Evolutionary conservation across 2,329 filamentous ascomycete species (phyloP).

Genomic region (Alternaria rosae): DNA sequence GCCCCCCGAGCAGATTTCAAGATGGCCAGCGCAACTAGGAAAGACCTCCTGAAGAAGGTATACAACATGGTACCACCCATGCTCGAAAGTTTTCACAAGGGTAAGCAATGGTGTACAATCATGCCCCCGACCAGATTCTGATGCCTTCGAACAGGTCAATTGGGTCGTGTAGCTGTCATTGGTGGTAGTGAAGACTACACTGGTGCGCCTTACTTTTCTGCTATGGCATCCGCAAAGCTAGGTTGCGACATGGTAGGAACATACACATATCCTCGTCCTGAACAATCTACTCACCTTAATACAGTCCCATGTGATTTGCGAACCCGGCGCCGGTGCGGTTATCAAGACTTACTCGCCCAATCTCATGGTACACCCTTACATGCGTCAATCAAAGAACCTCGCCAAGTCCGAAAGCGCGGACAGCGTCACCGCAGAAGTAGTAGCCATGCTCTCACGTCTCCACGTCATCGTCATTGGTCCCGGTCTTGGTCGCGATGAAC

Average conservation of each 20-base stretch:
- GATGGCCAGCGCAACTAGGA: constrained; percentile 68
- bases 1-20: constrained; percentile 7
- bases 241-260: constrained; percentile 83
- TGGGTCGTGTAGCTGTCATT: constrained; percentile 91
- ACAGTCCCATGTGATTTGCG: constrained; percentile 94
- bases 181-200: constrained; percentile 97
- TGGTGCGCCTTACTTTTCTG: constrained; percentile 96
- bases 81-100: constrained; percentile 96
- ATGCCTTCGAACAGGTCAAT: constrained; percentile 69
- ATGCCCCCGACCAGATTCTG: constrained; percentile 11
- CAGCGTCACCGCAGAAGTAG: constrained; percentile 71
- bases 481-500: constrained; percentile 83
- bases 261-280: background rate
- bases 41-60: constrained; percentile 78
- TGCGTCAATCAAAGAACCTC: constrained; percentile 76
- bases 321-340: constrained; percentile 79
- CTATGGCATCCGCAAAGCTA: constrained; percentile 90
- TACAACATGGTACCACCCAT: constrained; percentile 93
- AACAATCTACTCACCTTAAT: constrained; percentile 21
- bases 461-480: constrained; percentile 94
- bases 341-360: constrained; percentile 99
- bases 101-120: constrained; percentile 54
- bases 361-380: constrained; percentile 96
- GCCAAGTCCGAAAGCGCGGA: constrained; percentile 64
- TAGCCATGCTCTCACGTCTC: constrained; percentile 82